These are phyloP conservation scores for Phanerochaete carnosa DNA, from an alignment of 768 basidiomycete genomes.

Conservation along the genomic window DNA sequence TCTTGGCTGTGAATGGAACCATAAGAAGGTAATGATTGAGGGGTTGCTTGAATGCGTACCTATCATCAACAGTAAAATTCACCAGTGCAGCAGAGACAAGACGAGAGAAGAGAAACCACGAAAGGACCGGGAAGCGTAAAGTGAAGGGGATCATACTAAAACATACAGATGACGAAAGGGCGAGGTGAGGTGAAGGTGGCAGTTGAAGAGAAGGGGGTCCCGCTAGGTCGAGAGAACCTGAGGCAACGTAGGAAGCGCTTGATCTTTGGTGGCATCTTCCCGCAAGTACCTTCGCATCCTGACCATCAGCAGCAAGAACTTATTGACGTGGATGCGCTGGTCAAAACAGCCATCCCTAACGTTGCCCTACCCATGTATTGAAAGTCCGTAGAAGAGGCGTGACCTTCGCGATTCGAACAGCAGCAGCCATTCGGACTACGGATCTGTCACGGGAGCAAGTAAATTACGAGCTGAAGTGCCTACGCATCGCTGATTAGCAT, in stretches of 20 bases:
- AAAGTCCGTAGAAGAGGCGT: no score
- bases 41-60: neutral
- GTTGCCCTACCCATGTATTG: no score
- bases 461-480: no score
- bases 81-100: neutral
- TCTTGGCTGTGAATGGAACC: neutral
- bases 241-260: neutral
- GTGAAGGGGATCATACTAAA: neutral
- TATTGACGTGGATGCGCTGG: no score
- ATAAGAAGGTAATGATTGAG: neutral
- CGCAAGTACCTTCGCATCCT: neutral
- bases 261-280: neutral
- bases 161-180: neutral
- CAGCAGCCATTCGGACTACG: no score
- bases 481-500: no score
- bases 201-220: neutral
- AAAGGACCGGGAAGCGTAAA: conserved; percentile 3
- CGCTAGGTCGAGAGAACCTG: neutral
- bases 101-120: neutral
- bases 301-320: neutral
- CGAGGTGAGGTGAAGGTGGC: neutral
- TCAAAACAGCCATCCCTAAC: no score
- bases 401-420: no score
- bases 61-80: conserved; percentile 3
- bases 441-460: no score